Conservation (phyloP, 2,329 filamentous ascomycete species). For the Monosporascus cannonballus region DNA sequence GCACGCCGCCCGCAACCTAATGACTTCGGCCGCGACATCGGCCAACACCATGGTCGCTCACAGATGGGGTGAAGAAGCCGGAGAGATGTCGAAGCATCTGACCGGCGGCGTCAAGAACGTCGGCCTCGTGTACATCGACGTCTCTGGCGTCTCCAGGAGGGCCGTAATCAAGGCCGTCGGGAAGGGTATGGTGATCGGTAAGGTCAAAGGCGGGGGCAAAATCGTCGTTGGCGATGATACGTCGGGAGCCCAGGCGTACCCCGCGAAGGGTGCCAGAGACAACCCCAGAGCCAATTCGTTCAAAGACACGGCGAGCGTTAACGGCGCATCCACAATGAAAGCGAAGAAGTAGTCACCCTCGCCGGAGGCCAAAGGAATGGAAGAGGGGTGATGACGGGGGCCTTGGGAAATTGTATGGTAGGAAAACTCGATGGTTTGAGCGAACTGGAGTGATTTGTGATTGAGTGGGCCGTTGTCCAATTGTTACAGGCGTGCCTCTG, state of each 20-base stretch:
- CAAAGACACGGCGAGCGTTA: slow-evolving; percentile 15
- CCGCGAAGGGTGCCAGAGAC: slow-evolving; percentile 21
- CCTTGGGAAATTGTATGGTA: background rate
- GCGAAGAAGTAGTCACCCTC: slow-evolving; percentile 6
- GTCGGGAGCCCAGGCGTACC: background rate
- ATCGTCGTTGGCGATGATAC: slow-evolving; percentile 65
- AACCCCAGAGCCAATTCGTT: slow-evolving; percentile 9
- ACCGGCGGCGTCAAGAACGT: slow-evolving; percentile 92
- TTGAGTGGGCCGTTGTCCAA: background rate
- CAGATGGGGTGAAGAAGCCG: slow-evolving; percentile 80
- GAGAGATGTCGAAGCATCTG: slow-evolving; percentile 66
- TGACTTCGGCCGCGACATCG: slow-evolving; percentile 69
- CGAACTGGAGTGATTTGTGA: background rate
- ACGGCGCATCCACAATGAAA: slow-evolving; percentile 12
- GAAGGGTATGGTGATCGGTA: slow-evolving; percentile 90
- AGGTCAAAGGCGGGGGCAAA: slow-evolving; percentile 67
- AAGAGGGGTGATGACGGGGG: background rate
- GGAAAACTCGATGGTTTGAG: background rate
- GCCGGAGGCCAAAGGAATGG: background rate
- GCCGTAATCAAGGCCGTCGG: slow-evolving; percentile 93
- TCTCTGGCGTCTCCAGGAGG: slow-evolving; percentile 81
- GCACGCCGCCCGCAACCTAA: slow-evolving; percentile 71
- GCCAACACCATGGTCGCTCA: slow-evolving; percentile 84
- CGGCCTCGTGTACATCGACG: slow-evolving; percentile 94
- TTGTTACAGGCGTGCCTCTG: no score